Evolutionary conservation across 2,329 filamentous ascomycete genomes (phyloP), one percentile per base, ranked within the genome.

Genomic region (Neophaeococcomyces mojaviensis): DNA sequence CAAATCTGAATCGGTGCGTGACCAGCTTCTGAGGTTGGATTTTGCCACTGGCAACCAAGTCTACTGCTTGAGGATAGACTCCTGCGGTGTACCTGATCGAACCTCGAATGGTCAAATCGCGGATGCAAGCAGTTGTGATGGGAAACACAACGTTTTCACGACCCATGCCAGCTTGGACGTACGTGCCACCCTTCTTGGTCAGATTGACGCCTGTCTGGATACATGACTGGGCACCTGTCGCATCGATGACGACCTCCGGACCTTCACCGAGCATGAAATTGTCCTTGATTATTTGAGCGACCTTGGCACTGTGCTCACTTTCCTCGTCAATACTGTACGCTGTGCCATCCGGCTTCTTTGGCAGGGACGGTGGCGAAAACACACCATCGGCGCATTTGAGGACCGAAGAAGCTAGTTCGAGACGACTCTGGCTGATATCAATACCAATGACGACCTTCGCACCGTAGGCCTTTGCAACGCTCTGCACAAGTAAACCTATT

Each of bases 121-220:
- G 64, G 47, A 71, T 72, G 48, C 71, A 76, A 1, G 68, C 67
- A 0, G 66, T 67, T 0, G 68, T 71, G 46, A 77, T 76, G 0
- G 74, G 73, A 44, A 77, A 76, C 0, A 67, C 56, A 10, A 77
- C 66, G 39, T 71, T 73, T 62, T 71, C 68, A 20, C 63, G 65
- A 1, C 71, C 72, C 69, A 76, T 72, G 1, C 74, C 74, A 1
- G 67, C 73, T 50, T 77, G 73, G 1, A 77, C 68, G 57, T 64
- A 74, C 0, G 64, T 74, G 0, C 71, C 74, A 0, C 73, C 73
- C 47, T 66, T 68, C 51, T 64, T 69, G 1, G 63, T 54, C 1
- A 66, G 61, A 43, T 68, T 66, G 4, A 77, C 61, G 0, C 71
- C 72, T 2, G 65, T 61, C 44, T 73, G 68, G 32, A 77, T 72